These are phyloP conservation scores for Ilyonectria destructans DNA, from an alignment of 2,329 filamentous ascomycete genomes.

Conservation along the genomic window DNA sequence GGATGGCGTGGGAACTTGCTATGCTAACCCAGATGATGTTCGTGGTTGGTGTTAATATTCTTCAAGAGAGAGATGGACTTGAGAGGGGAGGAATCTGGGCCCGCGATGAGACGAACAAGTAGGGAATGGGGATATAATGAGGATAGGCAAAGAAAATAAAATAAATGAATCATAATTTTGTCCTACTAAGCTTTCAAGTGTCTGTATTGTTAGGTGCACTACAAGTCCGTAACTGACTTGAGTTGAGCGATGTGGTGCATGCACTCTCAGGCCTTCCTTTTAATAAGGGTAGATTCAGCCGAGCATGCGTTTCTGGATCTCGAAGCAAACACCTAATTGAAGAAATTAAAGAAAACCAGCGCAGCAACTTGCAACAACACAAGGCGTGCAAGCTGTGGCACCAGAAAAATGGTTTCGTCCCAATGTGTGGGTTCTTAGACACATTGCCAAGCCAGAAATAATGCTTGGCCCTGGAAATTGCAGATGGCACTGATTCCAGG, in stretches of 20 bases:
- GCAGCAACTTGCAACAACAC: too few species aligned
- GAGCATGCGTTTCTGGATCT: too few species aligned
- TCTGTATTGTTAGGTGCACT: too few species aligned
- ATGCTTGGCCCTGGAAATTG: not conserved
- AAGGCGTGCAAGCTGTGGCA: too few species aligned
- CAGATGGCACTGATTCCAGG: not conserved
- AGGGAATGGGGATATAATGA: not conserved
- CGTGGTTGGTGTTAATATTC: conserved; percentile 33
- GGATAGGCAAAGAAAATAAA: not conserved
- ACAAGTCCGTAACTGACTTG: too few species aligned
- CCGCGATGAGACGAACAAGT: not conserved
- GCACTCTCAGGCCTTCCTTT: too few species aligned
- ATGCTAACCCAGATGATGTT: conserved; percentile 27
- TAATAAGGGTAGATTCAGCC: too few species aligned
- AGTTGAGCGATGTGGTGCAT: too few species aligned
- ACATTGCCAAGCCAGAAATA: not conserved
- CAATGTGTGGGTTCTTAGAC: too few species aligned
- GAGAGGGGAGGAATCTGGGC: not conserved
- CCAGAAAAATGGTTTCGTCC: too few species aligned
- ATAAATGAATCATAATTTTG: not conserved
- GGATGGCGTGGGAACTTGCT: conserved; percentile 42
- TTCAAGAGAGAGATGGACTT: not conserved
- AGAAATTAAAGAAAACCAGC: too few species aligned
- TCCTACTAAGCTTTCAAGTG: not conserved
- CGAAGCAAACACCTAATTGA: too few species aligned